Base-by-base conservation (phyloP, 2,329 filamentous ascomycete genomes). In the Nigrograna mackinnonii region DNA sequence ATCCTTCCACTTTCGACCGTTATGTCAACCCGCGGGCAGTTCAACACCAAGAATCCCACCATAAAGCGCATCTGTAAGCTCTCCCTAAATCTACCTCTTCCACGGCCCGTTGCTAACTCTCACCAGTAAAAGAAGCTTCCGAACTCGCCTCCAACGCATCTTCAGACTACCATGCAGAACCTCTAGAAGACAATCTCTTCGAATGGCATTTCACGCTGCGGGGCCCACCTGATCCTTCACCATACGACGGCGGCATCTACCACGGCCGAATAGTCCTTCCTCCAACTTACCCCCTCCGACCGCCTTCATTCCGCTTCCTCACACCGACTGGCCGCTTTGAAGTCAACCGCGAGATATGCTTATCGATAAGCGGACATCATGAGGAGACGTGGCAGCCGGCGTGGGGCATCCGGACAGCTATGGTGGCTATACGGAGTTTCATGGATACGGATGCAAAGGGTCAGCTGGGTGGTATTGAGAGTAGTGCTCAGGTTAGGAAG, bases 121-220 rank as follows among this genome's bases (percentile, higher is more conserved):
- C 66, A 18, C 14, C 34, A 89, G 86, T 96, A 63, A 90, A 89
- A 71, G 94, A 97, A 83, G 91, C 92, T 44, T 80, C 87, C 45
- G 94, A 97, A 67, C 82, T 99, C 42, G 84, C 89, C 47, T 79
- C 77, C 44, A 80, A 87, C 26, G 90, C 92, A 4, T 94, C 89
- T 2, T 77, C 88, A 40, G 90, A 96, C 73, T 95, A 92, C 71
- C 83, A 86, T 55, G 94, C 92, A 30, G 78, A 85, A 4, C 94
- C 94, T 0, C 82, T 92, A 49, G 92, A 97, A 64, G 78, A 83
- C 22, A 91, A 97, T 70, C 84, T 99, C 40, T 96, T 96, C 72
- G 91, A 97, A 72, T 99, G 94, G 94, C 94, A 99, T 75, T 99
- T 97, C 73, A 99, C 94, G 0, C 79, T 99, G n/a, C 84, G 86